These are phyloP conservation scores for Clavulina sp. DNA, from an alignment of 768 basidiomycete species.

Conservation along the genomic window DNA sequence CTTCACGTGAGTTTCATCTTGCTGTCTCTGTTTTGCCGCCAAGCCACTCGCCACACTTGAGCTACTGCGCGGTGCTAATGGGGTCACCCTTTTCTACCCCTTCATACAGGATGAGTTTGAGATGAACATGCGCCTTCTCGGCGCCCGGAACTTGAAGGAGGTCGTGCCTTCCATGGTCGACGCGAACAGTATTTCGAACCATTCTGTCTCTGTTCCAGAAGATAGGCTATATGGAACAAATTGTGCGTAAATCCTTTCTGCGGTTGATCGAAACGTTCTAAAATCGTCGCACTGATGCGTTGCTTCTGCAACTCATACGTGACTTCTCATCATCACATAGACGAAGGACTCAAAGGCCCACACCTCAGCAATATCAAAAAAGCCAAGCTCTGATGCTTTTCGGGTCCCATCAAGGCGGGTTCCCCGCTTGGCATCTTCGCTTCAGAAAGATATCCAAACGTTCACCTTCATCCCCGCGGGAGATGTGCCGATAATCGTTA, in stretches of 20 bases:
- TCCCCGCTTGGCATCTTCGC: too few species aligned
- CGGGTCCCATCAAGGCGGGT: too few species aligned
- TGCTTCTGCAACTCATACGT: neutral
- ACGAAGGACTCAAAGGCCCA: slow-evolving; percentile 23
- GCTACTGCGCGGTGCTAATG: neutral
- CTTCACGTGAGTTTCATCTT: slow-evolving; percentile 33
- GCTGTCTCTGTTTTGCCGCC: slow-evolving; percentile 10
- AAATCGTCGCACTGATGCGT: neutral
- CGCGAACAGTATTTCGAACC: slow-evolving; percentile 45
- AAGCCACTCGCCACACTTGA: neutral
- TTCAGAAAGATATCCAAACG: too few species aligned
- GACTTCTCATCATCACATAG: slow-evolving; percentile 4
- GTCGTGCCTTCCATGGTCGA: slow-evolving; percentile 85
- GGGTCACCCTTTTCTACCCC: neutral
- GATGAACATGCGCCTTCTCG: slow-evolving; percentile 91
- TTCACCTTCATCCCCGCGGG: too few species aligned
- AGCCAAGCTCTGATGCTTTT: slow-evolving; percentile 22
- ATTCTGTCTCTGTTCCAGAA: slow-evolving; percentile 47
- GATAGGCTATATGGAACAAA: slow-evolving; percentile 65
- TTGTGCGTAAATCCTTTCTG: slow-evolving; percentile 35
- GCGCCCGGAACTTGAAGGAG: slow-evolving; percentile 63
- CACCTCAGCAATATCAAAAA: slow-evolving; percentile 22
- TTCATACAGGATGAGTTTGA: slow-evolving; percentile 75
- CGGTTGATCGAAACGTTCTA: neutral
- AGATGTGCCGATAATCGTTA: too few species aligned